Percentiles rank a stretch among this genome's conserved stretches.
These are phyloP conservation scores for Suillus alpinus DNA, from an alignment of 768 basidiomycete species.

Conservation along the genomic window DNA sequence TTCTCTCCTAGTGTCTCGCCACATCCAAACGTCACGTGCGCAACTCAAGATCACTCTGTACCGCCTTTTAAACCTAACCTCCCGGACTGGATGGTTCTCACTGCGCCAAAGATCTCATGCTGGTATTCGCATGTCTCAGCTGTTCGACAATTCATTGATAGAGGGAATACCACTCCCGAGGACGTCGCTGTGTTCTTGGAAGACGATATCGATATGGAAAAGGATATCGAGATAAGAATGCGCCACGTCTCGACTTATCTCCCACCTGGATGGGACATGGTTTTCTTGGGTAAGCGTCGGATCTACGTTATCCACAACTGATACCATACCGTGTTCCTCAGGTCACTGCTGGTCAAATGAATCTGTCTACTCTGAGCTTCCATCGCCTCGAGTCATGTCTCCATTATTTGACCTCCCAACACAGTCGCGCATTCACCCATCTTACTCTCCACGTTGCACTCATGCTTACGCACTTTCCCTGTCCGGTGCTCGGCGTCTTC, in stretches of 20 bases:
- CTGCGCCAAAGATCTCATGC: conserved; percentile 61
- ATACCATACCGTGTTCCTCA: conserved; percentile 23
- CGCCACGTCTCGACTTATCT: conserved; percentile 46
- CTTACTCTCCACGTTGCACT: conserved; percentile 63
- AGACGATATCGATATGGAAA: conserved; percentile 80
- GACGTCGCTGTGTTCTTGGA: conserved; percentile 60
- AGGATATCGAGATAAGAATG: conserved; percentile 46
- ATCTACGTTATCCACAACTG: neutral
- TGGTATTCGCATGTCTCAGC: conserved; percentile 66
- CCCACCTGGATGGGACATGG: conserved; percentile 67
- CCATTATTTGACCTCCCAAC: neutral
- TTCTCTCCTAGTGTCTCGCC: neutral
- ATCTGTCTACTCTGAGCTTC: conserved; percentile 40
- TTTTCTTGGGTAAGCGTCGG: conserved; percentile 57
- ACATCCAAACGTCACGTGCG: conserved; percentile 39
- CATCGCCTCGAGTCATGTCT: conserved; percentile 11
- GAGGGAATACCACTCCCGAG: conserved; percentile 22
- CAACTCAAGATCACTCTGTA: conserved; percentile 39
- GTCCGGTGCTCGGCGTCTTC: conserved; percentile 52
- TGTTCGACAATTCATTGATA: conserved; percentile 42
- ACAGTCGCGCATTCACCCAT: conserved; percentile 46
- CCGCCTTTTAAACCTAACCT: conserved; percentile 33
- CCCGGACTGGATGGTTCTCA: conserved; percentile 51
- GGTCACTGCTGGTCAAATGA: conserved; percentile 84
- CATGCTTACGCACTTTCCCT: conserved; percentile 67